phyloP scores from a whole-genome alignment of 805 yeast genomes.

The Zygotorulaspora danielsina region DNA sequence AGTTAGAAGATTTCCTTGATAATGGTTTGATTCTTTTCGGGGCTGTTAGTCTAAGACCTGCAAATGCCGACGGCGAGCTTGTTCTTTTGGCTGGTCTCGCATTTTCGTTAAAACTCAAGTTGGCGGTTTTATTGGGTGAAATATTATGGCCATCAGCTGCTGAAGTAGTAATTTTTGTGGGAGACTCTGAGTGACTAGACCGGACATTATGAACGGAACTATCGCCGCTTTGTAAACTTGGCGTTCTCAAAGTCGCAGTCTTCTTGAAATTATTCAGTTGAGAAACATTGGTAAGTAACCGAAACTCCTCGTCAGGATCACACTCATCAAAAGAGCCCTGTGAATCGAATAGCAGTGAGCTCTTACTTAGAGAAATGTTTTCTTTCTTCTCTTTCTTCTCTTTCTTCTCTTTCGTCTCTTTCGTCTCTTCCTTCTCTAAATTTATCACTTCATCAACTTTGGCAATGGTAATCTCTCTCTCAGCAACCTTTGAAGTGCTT shows the following conservation, averaged over 20 bases:
- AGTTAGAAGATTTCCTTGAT: slow-evolving; percentile 7
- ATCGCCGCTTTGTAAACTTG: slow-evolving; percentile 13
- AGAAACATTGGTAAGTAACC: slow-evolving; percentile 19
- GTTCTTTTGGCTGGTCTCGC: slow-evolving; percentile 13
- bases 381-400: no score
- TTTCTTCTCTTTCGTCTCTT: no score
- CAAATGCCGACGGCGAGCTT: slow-evolving; percentile 14
- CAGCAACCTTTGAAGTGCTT: background rate
- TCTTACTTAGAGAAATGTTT: slow-evolving; percentile 1
- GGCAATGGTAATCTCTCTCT: background rate
- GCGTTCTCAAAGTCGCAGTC: slow-evolving; percentile 5
- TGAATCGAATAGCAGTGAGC: slow-evolving; percentile 21
- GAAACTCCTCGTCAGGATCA: slow-evolving; percentile 26
- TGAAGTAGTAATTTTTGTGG: slow-evolving; percentile 11
- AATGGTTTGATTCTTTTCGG: slow-evolving; percentile 18
- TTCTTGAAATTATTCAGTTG: slow-evolving; percentile 29
- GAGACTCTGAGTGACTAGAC: background rate
- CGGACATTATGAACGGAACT: slow-evolving; percentile 7
- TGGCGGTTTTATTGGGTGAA: slow-evolving; percentile 15
- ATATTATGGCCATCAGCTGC: slow-evolving; percentile 16
- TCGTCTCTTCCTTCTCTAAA: background rate
- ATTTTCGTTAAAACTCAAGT: background rate
- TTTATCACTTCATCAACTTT: background rate
- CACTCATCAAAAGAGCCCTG: slow-evolving; percentile 36
- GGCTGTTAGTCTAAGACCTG: slow-evolving; percentile 18